Evolutionary conservation across 805 yeast species (phyloP), one percentile per base, ranked within the genome.

Genomic region (Lachancea dasiensis): DNA sequence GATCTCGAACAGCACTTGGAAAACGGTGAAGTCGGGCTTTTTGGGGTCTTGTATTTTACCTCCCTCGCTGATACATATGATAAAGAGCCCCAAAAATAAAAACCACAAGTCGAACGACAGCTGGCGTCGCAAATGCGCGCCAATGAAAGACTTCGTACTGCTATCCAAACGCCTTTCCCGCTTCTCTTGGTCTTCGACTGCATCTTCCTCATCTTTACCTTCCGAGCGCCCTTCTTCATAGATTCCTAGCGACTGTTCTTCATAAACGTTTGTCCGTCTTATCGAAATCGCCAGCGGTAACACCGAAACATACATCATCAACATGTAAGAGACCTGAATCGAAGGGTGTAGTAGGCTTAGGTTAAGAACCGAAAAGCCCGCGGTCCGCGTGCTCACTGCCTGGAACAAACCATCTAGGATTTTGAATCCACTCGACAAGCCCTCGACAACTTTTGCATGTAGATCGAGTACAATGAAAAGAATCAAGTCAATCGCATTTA

Each of bases 251-350:
- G 96, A 84, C 56, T 87, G 97, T 54, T 92, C 98, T 58, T 92
- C 99, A 64, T 92, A 92, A 39, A 92, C 99, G 58, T 92, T 92
- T 14, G 98, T 92, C 59, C 97, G 75, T 65, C 99, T 78, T 45
- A 92, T 87, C 26, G 96, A 86, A 47, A 92, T 92, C 22, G 99
- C 98, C 50, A 92, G 67, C 1, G 99, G 99, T 56, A 89, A 69
- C 30, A 90, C 97, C 11, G 97, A 90, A 19, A 92, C 87, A 64
- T 92, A 92, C 98, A 92, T 92, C 97, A 92, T 90, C 43, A 92
- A 73, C 79, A 86, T 73, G 58, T 92, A 92, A 50, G 92, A 79
- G 20, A 92, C 95, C 59, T 87, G 95, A 35, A 90, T 85, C 0
- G 95, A 92, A 0, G 97, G 92, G 52, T 87, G 92, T 31, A 92